Evolutionary conservation across 441 rosid species (phyloP).

Genomic region (Aleurites moluccanus): DNA sequence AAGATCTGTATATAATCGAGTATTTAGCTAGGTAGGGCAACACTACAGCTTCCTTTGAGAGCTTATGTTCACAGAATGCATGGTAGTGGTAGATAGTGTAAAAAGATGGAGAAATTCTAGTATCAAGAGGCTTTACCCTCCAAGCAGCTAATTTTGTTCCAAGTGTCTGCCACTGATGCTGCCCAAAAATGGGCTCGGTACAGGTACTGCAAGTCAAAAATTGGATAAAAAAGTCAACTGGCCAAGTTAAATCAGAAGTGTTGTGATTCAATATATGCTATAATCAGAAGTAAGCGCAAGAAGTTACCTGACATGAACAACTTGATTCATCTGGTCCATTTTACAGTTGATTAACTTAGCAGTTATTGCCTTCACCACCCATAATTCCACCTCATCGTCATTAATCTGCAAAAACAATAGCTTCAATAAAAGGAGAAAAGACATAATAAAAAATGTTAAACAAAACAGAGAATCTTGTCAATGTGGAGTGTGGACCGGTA

Average conservation of each 20-base stretch:
- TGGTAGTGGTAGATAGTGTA: neutral
- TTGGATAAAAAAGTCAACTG: neutral
- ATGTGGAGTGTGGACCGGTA: neutral
- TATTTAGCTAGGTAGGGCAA: neutral
- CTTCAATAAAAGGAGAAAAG: slow-evolving; percentile 18
- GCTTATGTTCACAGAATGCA: neutral
- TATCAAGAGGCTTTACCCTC: slow-evolving; percentile 56
- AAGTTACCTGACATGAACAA: slow-evolving; percentile 67
- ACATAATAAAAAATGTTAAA: neutral
- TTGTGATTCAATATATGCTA: neutral
- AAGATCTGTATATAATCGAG: neutral
- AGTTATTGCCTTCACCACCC: slow-evolving; percentile 94
- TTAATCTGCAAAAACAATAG: slow-evolving; percentile 48
- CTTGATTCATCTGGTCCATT: slow-evolving; percentile 97
- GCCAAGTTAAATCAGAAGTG: neutral
- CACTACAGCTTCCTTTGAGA: neutral
- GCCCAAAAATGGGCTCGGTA: slow-evolving; percentile 73
- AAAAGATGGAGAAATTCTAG: neutral
- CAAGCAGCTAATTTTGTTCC: slow-evolving; percentile 72
- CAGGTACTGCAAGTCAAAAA: slow-evolving; percentile 57
- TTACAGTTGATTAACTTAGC: slow-evolving; percentile 77
- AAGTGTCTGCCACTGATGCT: slow-evolving; percentile 76
- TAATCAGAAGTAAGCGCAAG: neutral
- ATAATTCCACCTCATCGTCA: slow-evolving; percentile 76
- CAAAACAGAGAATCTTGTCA: neutral